Evolutionary conservation across 768 basidiomycete species (phyloP), one percentile per base, ranked within the genome.

Genomic region (Suillus clintonianus): DNA sequence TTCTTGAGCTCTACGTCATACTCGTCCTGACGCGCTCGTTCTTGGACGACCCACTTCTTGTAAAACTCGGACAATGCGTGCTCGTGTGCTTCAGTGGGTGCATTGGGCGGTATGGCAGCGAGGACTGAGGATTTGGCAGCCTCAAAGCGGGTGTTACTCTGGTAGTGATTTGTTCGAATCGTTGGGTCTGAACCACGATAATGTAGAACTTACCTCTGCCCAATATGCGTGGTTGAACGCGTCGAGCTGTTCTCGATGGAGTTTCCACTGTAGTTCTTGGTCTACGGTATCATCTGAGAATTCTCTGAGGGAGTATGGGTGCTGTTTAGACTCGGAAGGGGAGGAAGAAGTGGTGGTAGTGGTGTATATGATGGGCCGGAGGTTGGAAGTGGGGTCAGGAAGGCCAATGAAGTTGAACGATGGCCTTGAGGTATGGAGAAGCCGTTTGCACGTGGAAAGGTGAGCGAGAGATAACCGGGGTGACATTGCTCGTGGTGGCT

Each of bases 61-160:
- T 91, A 91, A 76, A 94, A 93, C 47, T 83, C 82, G 19, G 90
- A 88, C 30, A 94, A 79, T 0, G 88, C 87, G n/a, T 77, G 76
- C 72, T 94, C 91, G 69, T 82, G 87, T 70, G 85, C 84, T 48
- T 85, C 78, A 0, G 80, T 56, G 0, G 85, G 79, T 9, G 84
- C 77, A 3, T 80, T 74, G 10, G 79, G 71, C 0, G 89, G 88
- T 32, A 91, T 80, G 60, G 85, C 81, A 10, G 79, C 71, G 14
- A 92, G 79, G 24, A 86, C 78, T 11, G 85, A 81, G 27, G 82
- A 75, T 75, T 89, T 91, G 39, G 86, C 91, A 10, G 83, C 80
- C 71, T 91, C 86, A 71, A 93, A 94, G n/a, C 92, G 88, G 11
- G 82, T 80, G 72, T 95, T 95, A 72, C 85, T 91, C 93, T 95